phyloP scores from a whole-genome alignment of 768 basidiomycete species.

The Russula brevipes region DNA sequence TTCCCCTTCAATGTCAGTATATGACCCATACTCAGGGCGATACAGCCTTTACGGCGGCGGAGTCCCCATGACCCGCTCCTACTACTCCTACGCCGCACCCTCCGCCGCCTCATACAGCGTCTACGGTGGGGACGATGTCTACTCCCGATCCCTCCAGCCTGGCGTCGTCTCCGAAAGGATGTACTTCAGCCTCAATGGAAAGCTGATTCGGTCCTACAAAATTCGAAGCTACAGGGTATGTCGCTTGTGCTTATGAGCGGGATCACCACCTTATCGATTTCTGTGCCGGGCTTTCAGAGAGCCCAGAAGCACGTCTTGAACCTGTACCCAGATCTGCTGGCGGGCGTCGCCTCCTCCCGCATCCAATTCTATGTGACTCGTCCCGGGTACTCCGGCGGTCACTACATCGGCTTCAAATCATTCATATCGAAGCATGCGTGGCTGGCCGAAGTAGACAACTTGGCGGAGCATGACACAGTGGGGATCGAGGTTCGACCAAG shows the following conservation, averaged over 20 bases:
- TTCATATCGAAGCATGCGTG: slow-evolving; percentile 17
- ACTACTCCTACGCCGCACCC: slow-evolving; percentile 4
- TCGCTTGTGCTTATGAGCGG: not conserved
- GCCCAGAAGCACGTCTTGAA: slow-evolving; percentile 16
- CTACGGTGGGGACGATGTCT: not conserved
- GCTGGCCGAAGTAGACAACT: slow-evolving; percentile 5
- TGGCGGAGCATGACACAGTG: slow-evolving; percentile 20
- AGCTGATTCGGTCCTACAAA: slow-evolving; percentile 14
- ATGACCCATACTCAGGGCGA: slow-evolving; percentile 14
- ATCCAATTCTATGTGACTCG: slow-evolving; percentile 20
- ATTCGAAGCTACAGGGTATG: slow-evolving; percentile 10
- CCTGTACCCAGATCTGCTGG: slow-evolving; percentile 8
- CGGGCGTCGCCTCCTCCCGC: slow-evolving; percentile 18
- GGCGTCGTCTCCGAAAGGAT: slow-evolving; percentile 12
- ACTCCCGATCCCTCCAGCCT: not conserved
- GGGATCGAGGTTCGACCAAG: slow-evolving; percentile 13
- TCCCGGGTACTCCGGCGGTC: slow-evolving; percentile 1
- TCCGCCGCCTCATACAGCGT: not conserved
- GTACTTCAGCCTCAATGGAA: slow-evolving; percentile 15
- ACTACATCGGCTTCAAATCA: slow-evolving; percentile 13
- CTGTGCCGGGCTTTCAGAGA: not conserved
- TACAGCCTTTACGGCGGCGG: slow-evolving; percentile 2
- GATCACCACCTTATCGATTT: not conserved
- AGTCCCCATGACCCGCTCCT: slow-evolving; percentile 6
- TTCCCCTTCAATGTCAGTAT: slow-evolving; percentile 14